Conservation (phyloP, 768 basidiomycete genomes). For the Cytidiella melzeri region DNA sequence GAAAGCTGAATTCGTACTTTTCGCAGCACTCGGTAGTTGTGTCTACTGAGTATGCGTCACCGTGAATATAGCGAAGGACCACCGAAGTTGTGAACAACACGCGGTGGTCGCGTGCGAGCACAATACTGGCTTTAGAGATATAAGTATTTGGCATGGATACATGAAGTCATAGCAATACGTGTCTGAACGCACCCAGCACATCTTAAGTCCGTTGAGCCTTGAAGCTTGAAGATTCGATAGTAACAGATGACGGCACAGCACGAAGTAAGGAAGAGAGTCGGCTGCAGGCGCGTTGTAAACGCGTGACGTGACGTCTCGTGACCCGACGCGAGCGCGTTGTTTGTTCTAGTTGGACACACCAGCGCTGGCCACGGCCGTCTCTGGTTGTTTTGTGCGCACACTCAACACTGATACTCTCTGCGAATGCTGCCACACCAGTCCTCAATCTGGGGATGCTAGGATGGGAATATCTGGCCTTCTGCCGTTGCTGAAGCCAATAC, state of each 20-base stretch:
- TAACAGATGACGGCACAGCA: no score
- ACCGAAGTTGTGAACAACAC: no score
- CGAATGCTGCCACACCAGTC: not conserved
- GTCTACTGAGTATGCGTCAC: not conserved
- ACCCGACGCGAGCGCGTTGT: conserved; percentile 7
- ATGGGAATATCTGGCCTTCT: conserved; percentile 95
- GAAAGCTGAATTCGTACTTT: not conserved
- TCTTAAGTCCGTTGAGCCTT: no score
- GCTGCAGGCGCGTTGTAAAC: not conserved
- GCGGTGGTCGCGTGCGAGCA: not conserved
- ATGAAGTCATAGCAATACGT: not conserved
- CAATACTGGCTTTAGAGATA: no score
- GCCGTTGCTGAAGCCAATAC: conserved; percentile 86
- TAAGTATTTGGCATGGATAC: no score
- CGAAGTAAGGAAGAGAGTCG: not conserved
- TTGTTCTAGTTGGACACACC: conserved; percentile 1
- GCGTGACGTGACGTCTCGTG: not conserved
- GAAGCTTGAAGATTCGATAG: no score
- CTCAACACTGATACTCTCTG: not conserved
- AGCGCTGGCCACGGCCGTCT: not conserved
- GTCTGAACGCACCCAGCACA: not conserved
- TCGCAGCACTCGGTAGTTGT: no score
- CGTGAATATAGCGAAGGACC: not conserved
- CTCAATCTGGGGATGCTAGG: conserved; percentile 1
- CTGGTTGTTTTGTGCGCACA: not conserved